These are phyloP conservation scores for Cunninghamia lanceolata DNA, from an alignment of 75 land plant genomes.

Conservation along the genomic window DNA sequence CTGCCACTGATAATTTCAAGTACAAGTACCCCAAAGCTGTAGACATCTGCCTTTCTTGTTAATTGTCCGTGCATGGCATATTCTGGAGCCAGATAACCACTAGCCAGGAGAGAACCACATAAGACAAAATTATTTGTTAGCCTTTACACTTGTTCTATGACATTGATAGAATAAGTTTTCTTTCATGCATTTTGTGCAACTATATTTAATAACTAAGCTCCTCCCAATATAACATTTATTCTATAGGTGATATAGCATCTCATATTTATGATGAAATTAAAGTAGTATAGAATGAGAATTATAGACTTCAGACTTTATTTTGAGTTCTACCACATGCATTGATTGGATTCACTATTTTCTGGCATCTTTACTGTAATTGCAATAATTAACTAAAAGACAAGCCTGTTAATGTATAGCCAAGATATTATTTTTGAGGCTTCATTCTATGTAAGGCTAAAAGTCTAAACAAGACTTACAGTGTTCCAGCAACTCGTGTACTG, in stretches of 20 bases:
- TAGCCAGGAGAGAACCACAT: background rate
- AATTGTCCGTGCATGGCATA: constrained; percentile 17
- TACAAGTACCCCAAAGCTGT: constrained; percentile 15
- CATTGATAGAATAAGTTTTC: background rate
- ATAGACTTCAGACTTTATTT: background rate
- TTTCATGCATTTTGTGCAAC: background rate
- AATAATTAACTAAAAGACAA: background rate
- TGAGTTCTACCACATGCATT: background rate
- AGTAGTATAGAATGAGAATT: background rate
- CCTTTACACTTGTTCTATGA: background rate
- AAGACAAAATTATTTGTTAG: no score
- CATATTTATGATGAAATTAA: background rate
- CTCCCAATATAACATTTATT: background rate
- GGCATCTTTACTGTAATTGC: background rate
- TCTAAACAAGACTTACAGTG: constrained; percentile 36
- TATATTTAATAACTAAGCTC: background rate
- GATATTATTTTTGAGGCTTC: background rate
- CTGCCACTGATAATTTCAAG: constrained; percentile 20
- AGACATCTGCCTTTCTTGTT: constrained; percentile 18
- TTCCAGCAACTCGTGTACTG: constrained; percentile 80
- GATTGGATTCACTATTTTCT: background rate
- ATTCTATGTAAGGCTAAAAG: background rate
- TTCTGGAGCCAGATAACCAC: constrained; percentile 26
- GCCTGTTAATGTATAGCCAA: background rate
- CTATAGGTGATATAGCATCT: background rate